phyloP scores from a whole-genome alignment of 2,329 filamentous ascomycete genomes.

The Sporothrix euskadiensis region DNA sequence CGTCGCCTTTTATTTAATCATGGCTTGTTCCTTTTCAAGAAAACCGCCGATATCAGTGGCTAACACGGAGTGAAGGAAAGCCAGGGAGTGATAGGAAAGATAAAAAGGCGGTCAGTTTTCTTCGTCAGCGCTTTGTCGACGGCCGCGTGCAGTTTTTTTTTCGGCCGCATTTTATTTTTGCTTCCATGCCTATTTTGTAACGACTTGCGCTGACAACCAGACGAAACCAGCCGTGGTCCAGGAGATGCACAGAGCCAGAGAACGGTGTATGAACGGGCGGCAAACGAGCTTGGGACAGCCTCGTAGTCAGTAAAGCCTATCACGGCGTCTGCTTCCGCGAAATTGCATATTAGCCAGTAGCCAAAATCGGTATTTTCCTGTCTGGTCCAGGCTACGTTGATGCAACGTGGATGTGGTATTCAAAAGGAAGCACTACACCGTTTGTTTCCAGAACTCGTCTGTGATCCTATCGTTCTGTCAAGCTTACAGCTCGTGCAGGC shows the following conservation, averaged over 20 bases:
- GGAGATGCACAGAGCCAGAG: neutral
- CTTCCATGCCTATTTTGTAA: neutral
- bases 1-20: neutral
- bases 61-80: neutral
- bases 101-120: constrained; percentile 22
- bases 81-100: neutral
- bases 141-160: neutral
- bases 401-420: neutral
- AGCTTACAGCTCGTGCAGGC: neutral
- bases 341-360: constrained; percentile 1
- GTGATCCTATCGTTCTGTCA: neutral
- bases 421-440: neutral
- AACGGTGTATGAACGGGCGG: constrained; percentile 1
- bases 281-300: neutral
- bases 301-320: constrained; percentile 1
- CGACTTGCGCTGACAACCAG: neutral
- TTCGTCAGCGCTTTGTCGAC: constrained; percentile 18
- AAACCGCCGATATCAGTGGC: neutral
- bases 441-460: neutral
- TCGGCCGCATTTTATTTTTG: neutral
- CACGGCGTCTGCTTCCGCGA: constrained; percentile 16
- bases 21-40: neutral
- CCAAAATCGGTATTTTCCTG: constrained; percentile 21
- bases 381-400: constrained; percentile 11
- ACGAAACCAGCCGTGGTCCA: constrained; percentile 9